phyloP scores from a whole-genome alignment of 179 eudicot genomes.

The Silene coronaria region DNA sequence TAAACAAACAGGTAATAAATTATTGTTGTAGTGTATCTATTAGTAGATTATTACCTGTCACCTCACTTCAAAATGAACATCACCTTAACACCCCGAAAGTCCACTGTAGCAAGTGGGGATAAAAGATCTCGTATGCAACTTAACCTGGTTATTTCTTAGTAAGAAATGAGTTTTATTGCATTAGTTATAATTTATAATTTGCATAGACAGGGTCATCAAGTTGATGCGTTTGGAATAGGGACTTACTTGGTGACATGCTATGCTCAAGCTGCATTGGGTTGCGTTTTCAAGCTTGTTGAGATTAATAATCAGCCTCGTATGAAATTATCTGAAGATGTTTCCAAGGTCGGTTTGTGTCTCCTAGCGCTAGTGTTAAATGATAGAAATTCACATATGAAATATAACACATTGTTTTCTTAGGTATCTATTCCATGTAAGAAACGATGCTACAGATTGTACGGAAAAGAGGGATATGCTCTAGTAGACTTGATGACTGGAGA shows the following conservation, averaged over 20 bases:
- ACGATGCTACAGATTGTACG: conserved; percentile 78
- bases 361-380: conserved; percentile 4
- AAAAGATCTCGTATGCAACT: not conserved
- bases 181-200: conserved; percentile 13
- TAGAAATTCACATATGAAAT: not conserved
- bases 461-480: conserved; percentile 83
- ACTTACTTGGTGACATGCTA: conserved; percentile 93
- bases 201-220: conserved; percentile 78
- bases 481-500: conserved; percentile 90
- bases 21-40: not conserved
- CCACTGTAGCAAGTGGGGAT: not conserved
- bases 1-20: conserved; percentile 44
- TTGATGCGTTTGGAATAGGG: conserved; percentile 94
- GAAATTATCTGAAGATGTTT: conserved; percentile 89
- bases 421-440: conserved; percentile 96
- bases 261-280: conserved; percentile 96
- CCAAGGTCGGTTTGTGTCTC: conserved; percentile 59
- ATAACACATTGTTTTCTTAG: conserved; percentile 33
- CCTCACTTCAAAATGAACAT: not conserved
- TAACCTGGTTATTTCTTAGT: no score
- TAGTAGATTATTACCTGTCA: no score
- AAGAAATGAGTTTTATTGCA: not conserved
- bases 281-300: conserved; percentile 97
- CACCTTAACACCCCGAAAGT: not conserved
- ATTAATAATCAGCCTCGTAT: conserved; percentile 93